Evolutionary conservation across 202 grass and related monocot genomes (phyloP).

Genomic region (Eragrostis tef): DNA sequence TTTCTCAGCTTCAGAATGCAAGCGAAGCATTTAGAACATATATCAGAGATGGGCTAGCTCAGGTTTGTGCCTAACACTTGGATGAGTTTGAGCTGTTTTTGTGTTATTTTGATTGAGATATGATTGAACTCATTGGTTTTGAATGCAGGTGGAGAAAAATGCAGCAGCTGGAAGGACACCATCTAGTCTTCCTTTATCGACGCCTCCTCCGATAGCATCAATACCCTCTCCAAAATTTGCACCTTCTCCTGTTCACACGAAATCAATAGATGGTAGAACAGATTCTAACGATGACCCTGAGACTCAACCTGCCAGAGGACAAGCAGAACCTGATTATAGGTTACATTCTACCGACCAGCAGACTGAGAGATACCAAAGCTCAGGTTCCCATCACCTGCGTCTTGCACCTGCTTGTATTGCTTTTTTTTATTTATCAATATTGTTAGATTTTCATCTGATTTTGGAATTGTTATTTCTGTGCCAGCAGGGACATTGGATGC

Average conservation of each 20-base stretch:
- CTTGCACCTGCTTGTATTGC: background rate
- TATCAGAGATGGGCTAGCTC: slow-evolving; percentile 89
- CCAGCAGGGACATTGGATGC: slow-evolving; percentile 78
- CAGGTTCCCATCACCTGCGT: slow-evolving; percentile 52
- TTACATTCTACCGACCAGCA: slow-evolving; percentile 55
- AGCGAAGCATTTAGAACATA: slow-evolving; percentile 99
- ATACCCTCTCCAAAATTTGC: slow-evolving; percentile 91
- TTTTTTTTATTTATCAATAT: background rate
- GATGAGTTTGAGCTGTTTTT: background rate
- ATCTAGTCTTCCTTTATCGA: slow-evolving; percentile 84
- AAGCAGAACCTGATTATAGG: slow-evolving; percentile 53
- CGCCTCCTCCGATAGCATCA: slow-evolving; percentile 83
- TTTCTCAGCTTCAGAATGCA: slow-evolving; percentile 97
- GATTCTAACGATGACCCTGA: slow-evolving; percentile 55
- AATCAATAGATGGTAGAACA: slow-evolving; percentile 59
- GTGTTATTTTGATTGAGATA: background rate
- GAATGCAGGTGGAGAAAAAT: slow-evolving; percentile 94
- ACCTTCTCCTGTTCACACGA: slow-evolving; percentile 87
- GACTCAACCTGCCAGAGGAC: slow-evolving; percentile 53
- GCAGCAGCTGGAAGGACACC: slow-evolving; percentile 81
- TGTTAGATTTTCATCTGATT: slow-evolving; percentile 34
- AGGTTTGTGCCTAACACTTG: slow-evolving; percentile 55
- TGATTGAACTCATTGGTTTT: slow-evolving; percentile 25
- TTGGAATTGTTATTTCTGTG: slow-evolving; percentile 42
- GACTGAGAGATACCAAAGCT: slow-evolving; percentile 63